Conservation (phyloP, 1,284 basidiomycete genomes). For the Kwoniella shivajii region DNA sequence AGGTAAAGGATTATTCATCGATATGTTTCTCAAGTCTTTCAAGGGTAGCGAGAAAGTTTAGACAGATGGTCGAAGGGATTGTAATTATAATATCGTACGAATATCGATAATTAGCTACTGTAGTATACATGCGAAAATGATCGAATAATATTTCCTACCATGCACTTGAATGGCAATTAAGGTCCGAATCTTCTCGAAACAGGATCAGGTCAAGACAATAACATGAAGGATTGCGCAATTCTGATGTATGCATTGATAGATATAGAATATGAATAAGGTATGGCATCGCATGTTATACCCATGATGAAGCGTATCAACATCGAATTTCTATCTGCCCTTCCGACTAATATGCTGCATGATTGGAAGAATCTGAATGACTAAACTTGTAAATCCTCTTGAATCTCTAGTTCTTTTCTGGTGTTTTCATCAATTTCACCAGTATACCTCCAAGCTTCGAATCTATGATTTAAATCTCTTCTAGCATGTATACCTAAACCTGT, state of each 20-base stretch:
- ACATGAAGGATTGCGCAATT: no score
- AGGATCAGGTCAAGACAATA: no score
- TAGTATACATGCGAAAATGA: no score
- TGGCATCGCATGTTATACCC: no score
- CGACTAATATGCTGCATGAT: not conserved
- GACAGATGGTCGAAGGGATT: not conserved
- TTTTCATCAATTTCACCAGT: conserved; percentile 34
- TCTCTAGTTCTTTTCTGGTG: conserved; percentile 15
- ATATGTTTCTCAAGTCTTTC: not conserved
- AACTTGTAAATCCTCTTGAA: conserved; percentile 22
- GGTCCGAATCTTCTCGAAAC: no score
- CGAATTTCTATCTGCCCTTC: not conserved
- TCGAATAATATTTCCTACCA: no score
- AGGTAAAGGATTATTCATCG: conserved; percentile 33
- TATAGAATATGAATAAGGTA: no score
- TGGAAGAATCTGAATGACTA: not conserved
- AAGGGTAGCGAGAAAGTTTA: conserved; percentile 1
- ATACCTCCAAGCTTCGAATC: conserved; percentile 65
- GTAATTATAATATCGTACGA: not conserved
- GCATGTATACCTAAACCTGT: conserved; percentile 65
- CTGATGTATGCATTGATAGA: no score
- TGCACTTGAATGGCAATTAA: no score
- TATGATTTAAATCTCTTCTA: conserved; percentile 78
- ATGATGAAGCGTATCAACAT: not conserved
- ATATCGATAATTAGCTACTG: no score